A percentile compares a stretch with the other conserved stretches of the same genome.
phyloP scores from a whole-genome alignment of 2,329 filamentous ascomycete species.

The Coccinonectria pachysandricola region DNA sequence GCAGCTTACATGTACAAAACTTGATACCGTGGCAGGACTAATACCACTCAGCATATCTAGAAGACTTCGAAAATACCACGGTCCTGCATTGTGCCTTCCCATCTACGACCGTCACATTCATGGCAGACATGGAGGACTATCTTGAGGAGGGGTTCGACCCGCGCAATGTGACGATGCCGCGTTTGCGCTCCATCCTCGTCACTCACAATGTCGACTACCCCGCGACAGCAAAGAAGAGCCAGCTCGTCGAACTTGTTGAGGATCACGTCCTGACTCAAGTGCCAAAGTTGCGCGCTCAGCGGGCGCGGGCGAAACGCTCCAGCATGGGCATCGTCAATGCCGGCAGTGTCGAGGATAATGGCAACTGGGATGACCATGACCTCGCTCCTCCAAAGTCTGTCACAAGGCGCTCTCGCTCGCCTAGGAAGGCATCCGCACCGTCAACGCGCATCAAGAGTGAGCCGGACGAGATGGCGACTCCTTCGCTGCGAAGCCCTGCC shows the following conservation, averaged over 20 bases:
- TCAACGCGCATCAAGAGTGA: constrained; percentile 39
- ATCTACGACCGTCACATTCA: constrained; percentile 22
- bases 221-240: constrained; percentile 80
- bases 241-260: constrained; percentile 77
- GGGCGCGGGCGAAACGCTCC: constrained; percentile 72
- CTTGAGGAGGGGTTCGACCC: constrained; percentile 82
- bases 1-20: no score
- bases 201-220: constrained; percentile 80
- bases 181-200: constrained; percentile 82
- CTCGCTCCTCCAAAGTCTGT: constrained; percentile 38
- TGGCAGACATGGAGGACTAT: constrained; percentile 69
- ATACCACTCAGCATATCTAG: no score
- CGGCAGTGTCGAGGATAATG: constrained; percentile 55
- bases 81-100: no score
- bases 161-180: constrained; percentile 71
- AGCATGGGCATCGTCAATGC: constrained; percentile 73
- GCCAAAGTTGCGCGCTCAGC: constrained; percentile 62
- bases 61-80: no score
- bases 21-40: no score
- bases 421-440: constrained; percentile 42
- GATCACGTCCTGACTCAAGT: constrained; percentile 69
- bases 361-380: constrained; percentile 51
- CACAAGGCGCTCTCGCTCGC: constrained; percentile 43
- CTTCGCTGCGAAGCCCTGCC: constrained; percentile 34
- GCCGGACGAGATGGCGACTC: constrained; percentile 33